phyloP scores from a whole-genome alignment of 306 rosid species.

The Begonia peltatifolia region DNA sequence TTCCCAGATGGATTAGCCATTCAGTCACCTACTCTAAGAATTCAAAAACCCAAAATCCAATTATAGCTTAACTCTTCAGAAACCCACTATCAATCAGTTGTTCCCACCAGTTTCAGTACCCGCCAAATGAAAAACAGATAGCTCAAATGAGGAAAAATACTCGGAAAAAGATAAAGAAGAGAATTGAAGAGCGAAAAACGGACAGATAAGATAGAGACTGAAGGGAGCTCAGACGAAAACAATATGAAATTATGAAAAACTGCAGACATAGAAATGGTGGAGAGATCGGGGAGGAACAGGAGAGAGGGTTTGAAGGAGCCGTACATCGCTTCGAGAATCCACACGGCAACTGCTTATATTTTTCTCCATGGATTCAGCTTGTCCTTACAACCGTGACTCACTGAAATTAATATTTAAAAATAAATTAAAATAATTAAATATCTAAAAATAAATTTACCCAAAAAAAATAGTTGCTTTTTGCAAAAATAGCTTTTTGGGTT shows the following conservation, averaged over 20 bases:
- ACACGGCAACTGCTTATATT: too few species aligned
- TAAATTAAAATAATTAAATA: too few species aligned
- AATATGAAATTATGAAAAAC: slow-evolving; percentile 3
- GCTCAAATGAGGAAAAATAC: background rate
- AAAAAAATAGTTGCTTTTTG: too few species aligned
- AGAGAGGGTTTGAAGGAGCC: slow-evolving; percentile 17
- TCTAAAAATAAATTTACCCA: too few species aligned
- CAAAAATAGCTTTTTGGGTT: too few species aligned
- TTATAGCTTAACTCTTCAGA: slow-evolving; percentile 6
- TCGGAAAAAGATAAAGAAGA: background rate
- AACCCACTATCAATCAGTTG: slow-evolving; percentile 9
- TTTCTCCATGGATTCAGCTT: too few species aligned
- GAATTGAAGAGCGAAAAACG: background rate
- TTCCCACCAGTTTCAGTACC: slow-evolving; percentile 60
- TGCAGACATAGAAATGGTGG: background rate
- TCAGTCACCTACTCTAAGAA: slow-evolving; percentile 6
- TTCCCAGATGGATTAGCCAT: slow-evolving; percentile 75
- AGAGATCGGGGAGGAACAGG: slow-evolving; percentile 12
- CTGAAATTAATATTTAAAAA: too few species aligned
- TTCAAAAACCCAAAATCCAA: slow-evolving; percentile 7
- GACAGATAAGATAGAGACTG: slow-evolving; percentile 20
- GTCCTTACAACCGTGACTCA: too few species aligned
- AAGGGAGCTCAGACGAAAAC: slow-evolving; percentile 26
- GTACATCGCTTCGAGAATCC: too few species aligned
- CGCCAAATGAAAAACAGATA: background rate